Evolutionary conservation across 148 eudicot genomes (phyloP).

Genomic region (Bassia scoparia): DNA sequence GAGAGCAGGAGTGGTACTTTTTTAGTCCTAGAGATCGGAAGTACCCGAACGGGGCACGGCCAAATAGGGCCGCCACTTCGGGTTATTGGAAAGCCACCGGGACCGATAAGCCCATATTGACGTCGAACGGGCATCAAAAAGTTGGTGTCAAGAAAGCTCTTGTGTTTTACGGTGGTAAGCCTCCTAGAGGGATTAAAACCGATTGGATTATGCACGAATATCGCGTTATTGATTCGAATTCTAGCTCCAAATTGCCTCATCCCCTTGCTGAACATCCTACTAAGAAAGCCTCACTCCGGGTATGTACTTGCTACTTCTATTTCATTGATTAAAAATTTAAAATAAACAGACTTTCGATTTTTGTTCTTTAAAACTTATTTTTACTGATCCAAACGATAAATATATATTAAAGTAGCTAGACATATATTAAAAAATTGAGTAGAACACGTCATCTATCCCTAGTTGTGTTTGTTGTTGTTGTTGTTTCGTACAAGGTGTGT

Average conservation of each 20-base stretch:
- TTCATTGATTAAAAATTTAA: too few relatives aligned
- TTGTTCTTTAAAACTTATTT: neutral
- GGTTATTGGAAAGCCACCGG: constrained; percentile 78
- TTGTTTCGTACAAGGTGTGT: too few relatives aligned
- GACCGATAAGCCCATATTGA: constrained; percentile 51
- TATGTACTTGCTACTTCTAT: constrained; percentile 3
- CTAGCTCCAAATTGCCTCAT: constrained; percentile 31
- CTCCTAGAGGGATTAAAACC: constrained; percentile 52
- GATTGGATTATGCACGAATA: constrained; percentile 66
- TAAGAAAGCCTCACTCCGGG: constrained; percentile 39
- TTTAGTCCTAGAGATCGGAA: constrained; percentile 61
- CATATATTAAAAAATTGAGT: too few relatives aligned
- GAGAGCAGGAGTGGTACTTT: constrained; percentile 65
- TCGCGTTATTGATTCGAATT: constrained; percentile 32
- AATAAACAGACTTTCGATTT: too few relatives aligned
- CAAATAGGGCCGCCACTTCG: constrained; percentile 64
- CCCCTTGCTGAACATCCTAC: constrained; percentile 21
- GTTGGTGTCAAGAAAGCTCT: constrained; percentile 60
- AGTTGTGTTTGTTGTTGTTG: neutral
- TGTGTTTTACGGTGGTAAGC: constrained; percentile 56
- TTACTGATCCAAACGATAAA: neutral
- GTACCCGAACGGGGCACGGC: constrained; percentile 67
- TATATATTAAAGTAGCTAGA: too few relatives aligned
- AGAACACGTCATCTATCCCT: neutral
- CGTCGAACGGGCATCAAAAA: constrained; percentile 33